These are phyloP conservation scores for Carex arenaria DNA, from an alignment of 202 grass and related monocot genomes.

Conservation along the genomic window DNA sequence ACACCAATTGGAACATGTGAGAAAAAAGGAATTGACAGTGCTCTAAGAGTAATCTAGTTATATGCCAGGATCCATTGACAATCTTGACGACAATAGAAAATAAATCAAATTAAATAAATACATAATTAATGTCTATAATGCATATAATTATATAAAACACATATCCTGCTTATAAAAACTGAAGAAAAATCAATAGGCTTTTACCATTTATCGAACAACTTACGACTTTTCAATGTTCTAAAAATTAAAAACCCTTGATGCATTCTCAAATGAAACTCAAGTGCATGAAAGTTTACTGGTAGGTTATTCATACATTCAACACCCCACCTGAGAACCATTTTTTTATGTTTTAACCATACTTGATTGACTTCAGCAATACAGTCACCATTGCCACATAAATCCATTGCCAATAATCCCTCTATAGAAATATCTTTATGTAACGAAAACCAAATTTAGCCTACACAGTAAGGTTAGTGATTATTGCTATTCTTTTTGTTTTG, in stretches of 20 bases:
- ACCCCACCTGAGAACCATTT: neutral
- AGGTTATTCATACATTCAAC: neutral
- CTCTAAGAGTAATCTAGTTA: neutral
- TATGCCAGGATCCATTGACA: neutral
- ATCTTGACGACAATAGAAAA: neutral
- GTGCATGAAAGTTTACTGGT: neutral
- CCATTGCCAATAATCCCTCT: neutral
- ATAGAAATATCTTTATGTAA: neutral
- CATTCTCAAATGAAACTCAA: neutral
- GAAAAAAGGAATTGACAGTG: neutral
- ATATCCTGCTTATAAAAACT: neutral
- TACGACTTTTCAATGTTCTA: neutral
- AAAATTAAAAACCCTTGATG: neutral
- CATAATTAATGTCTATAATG: neutral
- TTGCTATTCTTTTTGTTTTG: neutral
- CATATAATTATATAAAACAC: neutral
- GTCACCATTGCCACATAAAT: neutral
- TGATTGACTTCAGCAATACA: neutral
- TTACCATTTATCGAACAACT: neutral
- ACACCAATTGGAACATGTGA: neutral
- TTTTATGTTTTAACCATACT: neutral
- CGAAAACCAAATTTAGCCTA: neutral
- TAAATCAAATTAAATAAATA: neutral
- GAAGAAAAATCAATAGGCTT: neutral
- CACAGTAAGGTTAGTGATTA: neutral